Conservation (phyloP, 78 protist species). For the Paratrimastix pyriformis region DNA sequence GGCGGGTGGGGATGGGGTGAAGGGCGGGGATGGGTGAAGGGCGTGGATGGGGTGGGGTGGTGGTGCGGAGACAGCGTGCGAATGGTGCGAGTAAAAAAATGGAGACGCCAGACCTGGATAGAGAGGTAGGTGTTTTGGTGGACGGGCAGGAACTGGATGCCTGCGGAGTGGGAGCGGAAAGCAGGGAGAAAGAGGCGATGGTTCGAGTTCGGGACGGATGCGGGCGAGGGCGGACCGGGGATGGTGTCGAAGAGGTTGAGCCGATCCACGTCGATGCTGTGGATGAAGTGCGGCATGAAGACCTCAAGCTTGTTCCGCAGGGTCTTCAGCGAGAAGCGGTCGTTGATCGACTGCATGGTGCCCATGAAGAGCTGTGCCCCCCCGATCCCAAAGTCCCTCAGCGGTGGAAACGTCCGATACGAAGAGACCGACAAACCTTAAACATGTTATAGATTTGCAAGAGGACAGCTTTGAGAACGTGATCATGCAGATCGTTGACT, state of each 20-base stretch:
- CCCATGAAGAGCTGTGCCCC: constrained; percentile 5
- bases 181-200: too few species aligned
- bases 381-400: too few species aligned
- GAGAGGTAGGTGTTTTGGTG: constrained; percentile 45
- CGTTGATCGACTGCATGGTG: background rate
- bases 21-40: too few species aligned
- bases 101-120: too few species aligned
- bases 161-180: background rate
- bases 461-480: constrained; percentile 3
- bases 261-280: constrained; percentile 31
- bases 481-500: constrained; percentile 32
- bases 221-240: too few species aligned
- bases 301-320: constrained; percentile 22
- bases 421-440: too few species aligned
- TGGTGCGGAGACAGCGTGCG: too few species aligned
- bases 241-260: constrained; percentile 39
- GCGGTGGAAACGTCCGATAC: too few species aligned
- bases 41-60: too few species aligned
- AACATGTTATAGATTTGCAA: constrained; percentile 28
- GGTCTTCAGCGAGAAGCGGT: background rate
- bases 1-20: too few species aligned
- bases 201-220: too few species aligned
- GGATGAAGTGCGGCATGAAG: constrained; percentile 32
- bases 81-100: too few species aligned
- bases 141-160: constrained; percentile 48